These are phyloP conservation scores for Ambrosiella cleistominuta DNA, from an alignment of 2,329 filamentous ascomycete genomes.

Conservation along the genomic window DNA sequence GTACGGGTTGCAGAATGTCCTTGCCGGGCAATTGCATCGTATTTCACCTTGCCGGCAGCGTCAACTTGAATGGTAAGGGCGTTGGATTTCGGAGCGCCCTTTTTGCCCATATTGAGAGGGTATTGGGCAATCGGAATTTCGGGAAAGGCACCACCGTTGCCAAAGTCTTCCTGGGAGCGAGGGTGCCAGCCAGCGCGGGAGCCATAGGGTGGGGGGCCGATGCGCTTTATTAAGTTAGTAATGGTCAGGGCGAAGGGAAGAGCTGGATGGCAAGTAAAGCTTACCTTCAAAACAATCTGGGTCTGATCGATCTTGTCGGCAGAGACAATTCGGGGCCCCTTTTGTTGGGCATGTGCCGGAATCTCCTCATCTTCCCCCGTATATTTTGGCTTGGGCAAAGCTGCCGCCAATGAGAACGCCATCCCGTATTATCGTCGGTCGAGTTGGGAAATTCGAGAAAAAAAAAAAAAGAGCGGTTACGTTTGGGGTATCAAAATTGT, in stretches of 20 bases:
- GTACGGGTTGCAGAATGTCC: constrained; percentile 72
- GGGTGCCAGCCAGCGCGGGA: constrained; percentile 83
- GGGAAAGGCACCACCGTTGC: constrained; percentile 89
- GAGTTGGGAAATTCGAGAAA: not conserved
- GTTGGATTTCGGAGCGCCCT: constrained; percentile 56
- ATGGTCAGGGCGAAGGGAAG: not conserved
- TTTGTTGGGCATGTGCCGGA: constrained; percentile 51
- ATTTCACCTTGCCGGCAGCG: constrained; percentile 81
- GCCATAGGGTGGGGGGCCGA: constrained; percentile 74
- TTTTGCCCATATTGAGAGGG: constrained; percentile 84
- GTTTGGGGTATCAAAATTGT: not conserved
- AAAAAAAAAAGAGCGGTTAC: not conserved
- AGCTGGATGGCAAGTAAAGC: not conserved
- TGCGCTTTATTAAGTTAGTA: constrained; percentile 31
- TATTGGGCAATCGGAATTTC: constrained; percentile 91
- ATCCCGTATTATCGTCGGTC: constrained; percentile 24
- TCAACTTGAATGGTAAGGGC: constrained; percentile 88
- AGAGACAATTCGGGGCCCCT: constrained; percentile 67
- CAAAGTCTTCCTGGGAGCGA: constrained; percentile 75
- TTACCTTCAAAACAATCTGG: constrained; percentile 62
- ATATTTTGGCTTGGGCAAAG: constrained; percentile 80
- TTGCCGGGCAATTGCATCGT: constrained; percentile 81
- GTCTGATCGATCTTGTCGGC: constrained; percentile 66
- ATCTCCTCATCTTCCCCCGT: constrained; percentile 76
- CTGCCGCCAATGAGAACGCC: constrained; percentile 54